Base-by-base conservation (phyloP, 2,329 filamentous ascomycete genomes). In the Calonectria hawksworthii region DNA sequence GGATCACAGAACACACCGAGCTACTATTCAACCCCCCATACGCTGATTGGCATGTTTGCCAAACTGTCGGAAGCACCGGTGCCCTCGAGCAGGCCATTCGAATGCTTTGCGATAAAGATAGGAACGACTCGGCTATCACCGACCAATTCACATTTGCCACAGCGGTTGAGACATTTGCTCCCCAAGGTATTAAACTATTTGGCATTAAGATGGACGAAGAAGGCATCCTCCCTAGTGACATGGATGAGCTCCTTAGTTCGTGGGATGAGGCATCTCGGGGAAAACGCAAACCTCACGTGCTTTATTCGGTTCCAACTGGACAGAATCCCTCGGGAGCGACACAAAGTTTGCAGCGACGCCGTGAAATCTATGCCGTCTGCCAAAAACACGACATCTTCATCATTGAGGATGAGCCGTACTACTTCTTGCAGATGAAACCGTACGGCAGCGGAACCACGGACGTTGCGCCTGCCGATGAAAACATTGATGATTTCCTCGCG, bases 351-450 rank as follows among this genome's bases (percentile, higher is more conserved):
- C 86, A 91, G 80, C 88, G 95, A 67, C 89, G 95, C 63, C 88
- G 88, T 77, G 93, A 91, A 26, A 88, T 97, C 65, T 97, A 97
- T 85, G 88, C 87, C 51, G 89, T 96, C 16, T 93, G 92, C 56
- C 92, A 93, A 82, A 94, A 94, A 84, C 94, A 97, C 83, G 93
- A 97, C 82, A 82, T 97, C 51, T 93, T 91, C 85, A 95, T 98
- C 81, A 85, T 97, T 77, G 95, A 98, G 86, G 95, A 97, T 83
- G 95, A 97, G 82, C 95, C 95, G 2, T 97, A 97, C 86, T 97
- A 96, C 86, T 97, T 95, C 86, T 88, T 97, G 54, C 95, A 97
- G 84, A 93, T 94, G 92, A 91, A 74, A 11, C 30, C 34, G 10
- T 63, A 63, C 32, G 5, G 14, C 2, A 34, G 36, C 14, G 38